Base-by-base conservation (phyloP, 2,329 filamentous ascomycete species). In the Blastomyces gilchristii region DNA sequence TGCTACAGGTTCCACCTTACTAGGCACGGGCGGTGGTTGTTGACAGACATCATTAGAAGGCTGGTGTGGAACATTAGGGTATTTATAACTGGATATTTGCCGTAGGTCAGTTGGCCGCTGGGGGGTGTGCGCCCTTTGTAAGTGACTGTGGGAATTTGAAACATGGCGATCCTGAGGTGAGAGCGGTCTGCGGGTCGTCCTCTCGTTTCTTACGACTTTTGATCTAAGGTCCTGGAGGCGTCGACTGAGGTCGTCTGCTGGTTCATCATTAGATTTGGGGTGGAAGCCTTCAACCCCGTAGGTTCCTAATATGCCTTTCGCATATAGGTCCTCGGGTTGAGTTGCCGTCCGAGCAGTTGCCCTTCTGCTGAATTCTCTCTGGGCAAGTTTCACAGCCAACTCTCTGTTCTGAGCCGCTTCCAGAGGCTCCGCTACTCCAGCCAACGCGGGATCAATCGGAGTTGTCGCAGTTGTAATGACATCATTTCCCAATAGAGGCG, bases 321-420 rank as follows among this genome's bases (percentile, higher is more conserved):
- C 12, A 58, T 49, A 47, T 9, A 7, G 2, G 16, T 31, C 31
- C 2, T 25, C n/a, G 4, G 49, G 18, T 9, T 18, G 58, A 50
- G 45, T 43, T 47, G 31, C 39, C 47, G 18, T 53, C 65, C 85
- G 80, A 52, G 80, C 81, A 16, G 83, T 84, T 68, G 89, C 86
- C 67, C 90, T 81, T 52, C 88, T 81, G 63, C 78, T 80, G 63
- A 91, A 82, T 74, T 95, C 90, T 62, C 83, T 83, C 66, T 87
- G 85, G 0, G 90, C 90, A 39, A 95, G 74, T 67, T 87, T 84
- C 7, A 95, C 86, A 0, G 91, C 91, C 56, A 95, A 76, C 12
- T 92, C 87, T 66, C 86, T 83, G 66, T 95, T 81, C 63, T 91
- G 85, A 0, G 81, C 82, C 0, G 88, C 88, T 69, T 89, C 85